Evolutionary conservation across 768 basidiomycete species (phyloP).

Genomic region (Rhodotorula babjevae): DNA sequence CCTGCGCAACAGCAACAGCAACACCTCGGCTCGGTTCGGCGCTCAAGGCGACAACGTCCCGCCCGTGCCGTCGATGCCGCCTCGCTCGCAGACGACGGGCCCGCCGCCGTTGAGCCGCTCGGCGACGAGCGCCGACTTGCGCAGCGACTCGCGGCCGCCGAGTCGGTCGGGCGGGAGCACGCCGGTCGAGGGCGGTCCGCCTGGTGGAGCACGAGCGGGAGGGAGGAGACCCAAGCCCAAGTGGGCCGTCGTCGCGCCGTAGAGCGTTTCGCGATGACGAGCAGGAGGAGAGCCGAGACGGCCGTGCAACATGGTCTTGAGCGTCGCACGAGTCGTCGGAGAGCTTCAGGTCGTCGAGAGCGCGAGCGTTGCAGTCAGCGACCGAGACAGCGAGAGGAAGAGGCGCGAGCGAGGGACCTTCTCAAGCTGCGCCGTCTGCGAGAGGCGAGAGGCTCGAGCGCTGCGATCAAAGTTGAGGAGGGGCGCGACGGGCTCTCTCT

Average conservation of each 20-base stretch:
- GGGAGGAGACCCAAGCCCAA: neutral
- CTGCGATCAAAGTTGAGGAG: too few relatives aligned
- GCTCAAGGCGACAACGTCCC: constrained; percentile 9
- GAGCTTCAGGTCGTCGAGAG: too few relatives aligned
- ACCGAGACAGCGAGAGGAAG: too few relatives aligned
- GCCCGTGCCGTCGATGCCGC: constrained; percentile 31
- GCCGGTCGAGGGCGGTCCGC: neutral
- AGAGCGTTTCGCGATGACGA: too few relatives aligned
- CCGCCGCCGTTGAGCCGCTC: neutral
- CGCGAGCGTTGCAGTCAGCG: too few relatives aligned
- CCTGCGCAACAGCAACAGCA: constrained; percentile 7
- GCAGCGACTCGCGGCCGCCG: constrained; percentile 1
- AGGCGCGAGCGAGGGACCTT: too few relatives aligned
- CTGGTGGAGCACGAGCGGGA: neutral
- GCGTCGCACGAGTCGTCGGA: too few relatives aligned
- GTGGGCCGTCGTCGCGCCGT: neutral
- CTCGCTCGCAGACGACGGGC: neutral
- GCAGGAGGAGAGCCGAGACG: too few relatives aligned
- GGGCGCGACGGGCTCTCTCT: too few relatives aligned
- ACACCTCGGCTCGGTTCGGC: constrained; percentile 10
- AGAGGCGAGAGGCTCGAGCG: too few relatives aligned
- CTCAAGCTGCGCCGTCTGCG: too few relatives aligned
- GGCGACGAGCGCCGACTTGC: neutral
- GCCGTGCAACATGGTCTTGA: too few relatives aligned
- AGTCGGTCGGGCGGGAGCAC: neutral